Evolutionary conservation across 495 filamentous ascomycete genomes (phyloP).

Genomic region (Aspergillus kassunensis): DNA sequence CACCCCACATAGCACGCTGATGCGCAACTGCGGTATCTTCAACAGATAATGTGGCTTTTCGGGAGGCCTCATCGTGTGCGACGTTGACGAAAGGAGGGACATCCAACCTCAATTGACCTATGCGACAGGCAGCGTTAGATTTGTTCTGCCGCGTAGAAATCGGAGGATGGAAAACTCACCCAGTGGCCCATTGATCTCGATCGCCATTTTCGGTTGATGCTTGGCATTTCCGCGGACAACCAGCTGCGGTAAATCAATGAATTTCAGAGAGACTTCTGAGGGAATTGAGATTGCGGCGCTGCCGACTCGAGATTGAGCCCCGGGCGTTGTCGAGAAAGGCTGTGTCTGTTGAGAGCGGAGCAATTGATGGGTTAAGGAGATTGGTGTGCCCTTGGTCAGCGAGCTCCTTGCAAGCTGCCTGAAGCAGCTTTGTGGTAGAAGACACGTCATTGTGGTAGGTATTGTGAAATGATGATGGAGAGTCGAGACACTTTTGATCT

Average conservation of each 20-base stretch:
- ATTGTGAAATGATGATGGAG: slow-evolving; percentile 21
- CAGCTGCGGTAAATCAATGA: slow-evolving; percentile 54
- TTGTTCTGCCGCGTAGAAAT: not conserved
- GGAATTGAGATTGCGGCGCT: slow-evolving; percentile 77
- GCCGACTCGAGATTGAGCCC: slow-evolving; percentile 74
- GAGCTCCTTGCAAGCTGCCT: slow-evolving; percentile 39
- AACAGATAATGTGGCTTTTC: slow-evolving; percentile 63
- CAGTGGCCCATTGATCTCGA: slow-evolving; percentile 71
- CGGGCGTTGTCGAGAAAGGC: slow-evolving; percentile 67
- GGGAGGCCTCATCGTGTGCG: slow-evolving; percentile 53
- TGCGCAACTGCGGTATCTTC: slow-evolving; percentile 57
- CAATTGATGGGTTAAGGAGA: slow-evolving; percentile 74
- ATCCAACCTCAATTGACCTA: slow-evolving; percentile 66
- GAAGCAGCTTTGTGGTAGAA: slow-evolving; percentile 38
- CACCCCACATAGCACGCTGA: slow-evolving; percentile 98
- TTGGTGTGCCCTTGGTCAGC: slow-evolving; percentile 37
- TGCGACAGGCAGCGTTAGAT: slow-evolving; percentile 9
- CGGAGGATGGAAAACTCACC: slow-evolving; percentile 42
- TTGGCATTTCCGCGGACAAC: slow-evolving; percentile 48
- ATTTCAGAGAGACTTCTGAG: slow-evolving; percentile 68
- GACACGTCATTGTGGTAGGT: slow-evolving; percentile 31
- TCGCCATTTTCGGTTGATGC: slow-evolving; percentile 50
- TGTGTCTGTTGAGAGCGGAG: slow-evolving; percentile 47
- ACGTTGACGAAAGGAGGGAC: slow-evolving; percentile 73
- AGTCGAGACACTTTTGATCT: slow-evolving; percentile 11